phyloP scores from a whole-genome alignment of 257 asterid genomes.

The Forsythia suspensa region DNA sequence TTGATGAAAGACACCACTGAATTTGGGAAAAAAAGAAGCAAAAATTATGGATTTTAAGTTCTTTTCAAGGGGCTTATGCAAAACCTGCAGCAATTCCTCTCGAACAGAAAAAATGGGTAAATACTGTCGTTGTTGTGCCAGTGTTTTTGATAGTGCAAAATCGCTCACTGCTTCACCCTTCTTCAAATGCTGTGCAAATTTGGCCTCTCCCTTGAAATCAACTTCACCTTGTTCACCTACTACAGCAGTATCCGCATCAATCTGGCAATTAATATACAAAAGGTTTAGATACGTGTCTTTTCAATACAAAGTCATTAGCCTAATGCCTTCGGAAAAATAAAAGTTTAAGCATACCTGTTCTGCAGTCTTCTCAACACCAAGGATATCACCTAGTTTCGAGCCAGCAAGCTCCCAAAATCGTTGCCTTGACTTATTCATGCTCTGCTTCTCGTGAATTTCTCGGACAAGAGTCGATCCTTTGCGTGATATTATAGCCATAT shows the following conservation, averaged over 20 bases:
- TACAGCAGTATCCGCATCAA: slow-evolving; percentile 96
- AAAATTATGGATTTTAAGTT: not conserved
- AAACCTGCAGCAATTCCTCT: slow-evolving; percentile 93
- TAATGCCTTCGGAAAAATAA: slow-evolving; percentile 16
- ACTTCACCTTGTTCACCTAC: slow-evolving; percentile 98
- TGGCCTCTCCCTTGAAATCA: slow-evolving; percentile 93
- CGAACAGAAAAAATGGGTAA: slow-evolving; percentile 94
- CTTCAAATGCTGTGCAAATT: slow-evolving; percentile 87
- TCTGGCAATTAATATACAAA: slow-evolving; percentile 44
- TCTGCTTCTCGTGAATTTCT: slow-evolving; percentile 94
- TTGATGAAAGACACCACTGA: not conserved
- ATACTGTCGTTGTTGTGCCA: slow-evolving; percentile 84
- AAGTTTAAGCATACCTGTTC: slow-evolving; percentile 62
- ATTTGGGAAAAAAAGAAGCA: not conserved
- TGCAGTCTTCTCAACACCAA: slow-evolving; percentile 93
- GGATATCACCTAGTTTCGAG: slow-evolving; percentile 88
- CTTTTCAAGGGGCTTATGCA: not conserved
- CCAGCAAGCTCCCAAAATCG: slow-evolving; percentile 99
- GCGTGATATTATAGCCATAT: slow-evolving; percentile 96
- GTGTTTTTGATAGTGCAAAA: slow-evolving; percentile 68
- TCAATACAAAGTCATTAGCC: not conserved
- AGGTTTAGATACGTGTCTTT: slow-evolving; percentile 22
- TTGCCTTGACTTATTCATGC: slow-evolving; percentile 88
- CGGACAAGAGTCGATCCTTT: slow-evolving; percentile 88
- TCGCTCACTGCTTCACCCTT: slow-evolving; percentile 84